Base-by-base conservation (phyloP, 768 basidiomycete genomes). In the Daedaleopsis sinensis region DNA sequence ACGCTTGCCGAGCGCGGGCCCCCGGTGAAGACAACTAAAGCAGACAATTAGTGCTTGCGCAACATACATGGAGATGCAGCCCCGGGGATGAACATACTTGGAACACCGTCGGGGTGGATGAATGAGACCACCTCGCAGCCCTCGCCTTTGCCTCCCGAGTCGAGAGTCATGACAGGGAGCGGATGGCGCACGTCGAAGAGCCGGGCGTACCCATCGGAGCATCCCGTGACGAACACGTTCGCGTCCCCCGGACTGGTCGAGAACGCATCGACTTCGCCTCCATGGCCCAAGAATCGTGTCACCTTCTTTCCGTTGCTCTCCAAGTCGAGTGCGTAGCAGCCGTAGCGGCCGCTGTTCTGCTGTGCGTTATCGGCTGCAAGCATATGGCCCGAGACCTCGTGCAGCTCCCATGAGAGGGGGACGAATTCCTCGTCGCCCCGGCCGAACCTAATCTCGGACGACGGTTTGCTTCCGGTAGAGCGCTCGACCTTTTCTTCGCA, bases 181-280 rank as follows among this genome's bases (percentile, higher is more conserved):
- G 73, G 73, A 9, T 68, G 67, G 12, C 79, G 71, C 13, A 71
- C 63, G 64, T 81, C 80, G 60, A 73, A 81, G 15, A 80, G 54
- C 21, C 80, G 61, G 21, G 73, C 77, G 44, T 70, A 70, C 1
- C 81, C 78, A 58, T 82, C 80, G 16, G 47, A 63, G 27, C 72
- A 70, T 5, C 69, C 70, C 0, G 77, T 78, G n/a, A 73, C 62
- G 65, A 81, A 81, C 0, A 67, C 46, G 58, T 76, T 74, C 3
- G 73, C 71, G 52, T 79, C 78, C 0, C 63, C 73, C 0, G 57
- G 65, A 60, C 75, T 77, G 6, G 74, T 78, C 8, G 78, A 72
- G 60, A 80, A 71, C 10, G 50, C 60, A 12, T 59, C 57, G 16
- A 78, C 69, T 8, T 53, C 59, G 1, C 71, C 79, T 9, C 76